Conservation (phyloP, 2,329 filamentous ascomycete species). For the Fusarium proliferatum region DNA sequence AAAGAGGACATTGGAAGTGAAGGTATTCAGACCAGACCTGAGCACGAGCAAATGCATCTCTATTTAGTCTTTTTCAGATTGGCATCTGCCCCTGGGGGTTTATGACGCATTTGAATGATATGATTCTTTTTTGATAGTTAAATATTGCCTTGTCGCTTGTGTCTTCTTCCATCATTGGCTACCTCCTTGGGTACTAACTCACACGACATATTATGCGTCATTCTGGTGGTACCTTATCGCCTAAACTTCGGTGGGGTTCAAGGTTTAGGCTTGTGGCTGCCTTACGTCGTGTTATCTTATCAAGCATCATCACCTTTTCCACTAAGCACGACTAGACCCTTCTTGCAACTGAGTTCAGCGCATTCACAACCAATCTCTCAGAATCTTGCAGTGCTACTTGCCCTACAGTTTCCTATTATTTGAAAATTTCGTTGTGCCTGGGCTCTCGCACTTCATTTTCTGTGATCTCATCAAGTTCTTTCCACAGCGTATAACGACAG, state of each 20-base stretch:
- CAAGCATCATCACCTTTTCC: conserved; percentile 46
- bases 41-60: conserved; percentile 41
- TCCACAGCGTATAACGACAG: conserved; percentile 25
- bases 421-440: not conserved
- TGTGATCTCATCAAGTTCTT: not conserved
- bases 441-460: not conserved
- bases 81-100: conserved; percentile 43
- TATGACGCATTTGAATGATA: conserved; percentile 46
- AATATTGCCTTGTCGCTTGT: not conserved
- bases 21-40: conserved; percentile 40
- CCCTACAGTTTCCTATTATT: not conserved
- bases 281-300: conserved; percentile 46
- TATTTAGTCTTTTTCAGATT: conserved; percentile 44
- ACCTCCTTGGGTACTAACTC: not conserved
- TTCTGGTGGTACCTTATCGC: conserved; percentile 17
- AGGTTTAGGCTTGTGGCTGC: conserved; percentile 34
- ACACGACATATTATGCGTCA: not conserved
- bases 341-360: conserved; percentile 19
- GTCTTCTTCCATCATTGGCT: not conserved
- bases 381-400: not conserved
- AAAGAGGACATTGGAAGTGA: conserved; percentile 41
- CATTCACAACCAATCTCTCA: conserved; percentile 15
- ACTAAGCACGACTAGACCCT: conserved; percentile 36
- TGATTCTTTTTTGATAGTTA: conserved; percentile 26
- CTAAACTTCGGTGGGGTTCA: conserved; percentile 40